Evolutionary conservation across 2,329 filamentous ascomycete genomes (phyloP), one percentile per base, ranked within the genome.

Genomic region (Neocucurbitaria cava): DNA sequence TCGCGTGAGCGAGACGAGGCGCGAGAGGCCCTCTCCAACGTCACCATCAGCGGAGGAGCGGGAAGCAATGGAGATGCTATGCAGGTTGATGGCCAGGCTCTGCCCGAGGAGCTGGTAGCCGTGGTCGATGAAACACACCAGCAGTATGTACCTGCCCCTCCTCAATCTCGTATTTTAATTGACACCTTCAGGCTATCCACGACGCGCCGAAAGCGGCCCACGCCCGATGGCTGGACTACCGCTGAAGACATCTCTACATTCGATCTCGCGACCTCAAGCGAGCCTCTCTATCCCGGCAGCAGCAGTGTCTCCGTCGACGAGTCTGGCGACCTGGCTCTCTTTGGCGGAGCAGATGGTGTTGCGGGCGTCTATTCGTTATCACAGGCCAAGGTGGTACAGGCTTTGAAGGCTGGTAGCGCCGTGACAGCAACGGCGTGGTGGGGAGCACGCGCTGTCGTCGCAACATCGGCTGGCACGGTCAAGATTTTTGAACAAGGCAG

Each of bases 1-100:
- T 90, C 90, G n/a, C 89, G 86, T 73, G 95, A 99, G 81, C 83
- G 95, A 59, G 93, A 99, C 69, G 93, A 98, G 76, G 93, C 95
- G 41, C 85, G 94, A 62, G 90, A 95, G 77, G 91, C 95, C 13
- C 80, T 99, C 46, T 92, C 92, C 31, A 92, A 91, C 73, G 85
- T 98, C 13, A 91, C 90, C 1, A 87, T 97, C 40, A 87, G 87
- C 23, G 82, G 82, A 51, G 76, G 77, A 51, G 77, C 78, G 3
- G 78, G 77, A 10, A 84, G 66, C 42, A 77, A 86, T 65, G 90
- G 88, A 24, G 95, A 98, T 74, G 89, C 89, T 17, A 99, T 99
- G 95, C 91, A 95, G 63, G 88, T 99, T 17, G 95, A 99, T 73
- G 87, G 84, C 49, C 87, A 92, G 66, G 86, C 85, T 21, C 81